phyloP scores from a whole-genome alignment of 2,329 filamentous ascomycete genomes.

The Aquanectria penicillioides region DNA sequence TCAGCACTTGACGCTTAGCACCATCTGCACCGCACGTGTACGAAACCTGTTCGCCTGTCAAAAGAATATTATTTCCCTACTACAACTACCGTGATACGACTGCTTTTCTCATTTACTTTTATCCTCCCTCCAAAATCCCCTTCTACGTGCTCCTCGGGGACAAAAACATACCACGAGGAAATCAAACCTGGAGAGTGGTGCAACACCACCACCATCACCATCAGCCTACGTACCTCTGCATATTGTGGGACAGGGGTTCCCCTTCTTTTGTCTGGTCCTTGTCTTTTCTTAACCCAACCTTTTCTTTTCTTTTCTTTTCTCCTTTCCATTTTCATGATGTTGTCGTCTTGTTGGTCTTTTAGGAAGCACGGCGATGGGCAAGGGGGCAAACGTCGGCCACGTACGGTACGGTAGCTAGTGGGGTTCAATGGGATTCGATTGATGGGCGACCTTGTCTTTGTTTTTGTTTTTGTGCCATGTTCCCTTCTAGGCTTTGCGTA shows the following conservation, averaged over 20 bases:
- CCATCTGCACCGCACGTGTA: slow-evolving; percentile 29
- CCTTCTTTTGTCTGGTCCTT: slow-evolving; percentile 32
- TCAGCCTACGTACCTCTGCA: slow-evolving; percentile 13
- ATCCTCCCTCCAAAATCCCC: neutral
- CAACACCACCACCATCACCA: slow-evolving; percentile 6
- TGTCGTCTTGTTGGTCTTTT: slow-evolving; percentile 23
- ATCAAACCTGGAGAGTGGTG: slow-evolving; percentile 11
- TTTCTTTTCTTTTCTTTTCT: slow-evolving; percentile 27
- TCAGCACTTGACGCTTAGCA: neutral
- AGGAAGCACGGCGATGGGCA: slow-evolving; percentile 43
- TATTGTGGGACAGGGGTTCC: slow-evolving; percentile 17
- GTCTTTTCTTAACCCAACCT: slow-evolving; percentile 23
- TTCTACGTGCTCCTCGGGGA: too few species aligned
- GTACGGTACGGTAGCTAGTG: slow-evolving; percentile 35
- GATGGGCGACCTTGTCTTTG: slow-evolving; percentile 17
- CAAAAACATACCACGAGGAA: neutral
- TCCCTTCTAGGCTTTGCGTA: neutral
- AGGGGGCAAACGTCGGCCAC: slow-evolving; percentile 36
- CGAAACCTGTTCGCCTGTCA: slow-evolving; percentile 32
- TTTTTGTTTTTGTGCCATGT: neutral
- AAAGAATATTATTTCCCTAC: slow-evolving; percentile 23
- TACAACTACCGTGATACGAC: slow-evolving; percentile 13
- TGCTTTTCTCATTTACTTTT: slow-evolving; percentile 9
- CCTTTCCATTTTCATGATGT: too few species aligned
- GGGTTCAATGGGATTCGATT: slow-evolving; percentile 37